Percentiles rank a stretch among this genome's conserved stretches.
phyloP scores from a whole-genome alignment of 768 basidiomycete genomes.

The Tephrocybe sp. region DNA sequence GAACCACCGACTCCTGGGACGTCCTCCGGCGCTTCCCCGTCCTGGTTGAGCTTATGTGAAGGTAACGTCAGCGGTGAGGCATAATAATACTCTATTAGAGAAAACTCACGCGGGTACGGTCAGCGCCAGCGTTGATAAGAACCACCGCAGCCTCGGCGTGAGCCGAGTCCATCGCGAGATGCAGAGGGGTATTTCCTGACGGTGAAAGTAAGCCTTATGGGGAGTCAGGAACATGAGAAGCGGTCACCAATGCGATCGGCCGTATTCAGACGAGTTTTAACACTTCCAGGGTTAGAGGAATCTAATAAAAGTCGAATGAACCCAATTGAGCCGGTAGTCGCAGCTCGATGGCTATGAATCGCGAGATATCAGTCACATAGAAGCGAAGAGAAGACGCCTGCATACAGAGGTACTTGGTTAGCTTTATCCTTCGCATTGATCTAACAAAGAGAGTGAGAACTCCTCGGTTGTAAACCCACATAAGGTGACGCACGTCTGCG shows the following conservation, averaged over 20 bases:
- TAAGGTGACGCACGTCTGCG: constrained; percentile 75
- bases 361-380: constrained; percentile 18
- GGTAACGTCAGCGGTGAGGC: constrained; percentile 15
- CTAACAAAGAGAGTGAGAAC: constrained; percentile 44
- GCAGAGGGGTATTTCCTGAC: constrained; percentile 91
- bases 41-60: constrained; percentile 68
- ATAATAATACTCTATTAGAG: constrained; percentile 15
- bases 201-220: constrained; percentile 6
- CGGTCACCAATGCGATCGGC: constrained; percentile 72
- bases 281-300: constrained; percentile 64
- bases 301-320: constrained; percentile 87
- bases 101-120: constrained; percentile 76
- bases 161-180: constrained; percentile 96
- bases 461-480: constrained; percentile 30
- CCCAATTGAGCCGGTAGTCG: constrained; percentile 90
- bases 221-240: constrained; percentile 16
- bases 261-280: constrained; percentile 85
- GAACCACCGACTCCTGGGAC: constrained; percentile 87
- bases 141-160: constrained; percentile 89
- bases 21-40: constrained; percentile 85
- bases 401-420: constrained; percentile 88
- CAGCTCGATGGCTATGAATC: constrained; percentile 83
- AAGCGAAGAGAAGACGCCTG: constrained; percentile 20
- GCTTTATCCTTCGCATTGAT: constrained; percentile 95
- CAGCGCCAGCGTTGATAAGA: constrained; percentile 94